phyloP scores from a whole-genome alignment of 2,329 filamentous ascomycete genomes.

The Tolypocladium paradoxum region DNA sequence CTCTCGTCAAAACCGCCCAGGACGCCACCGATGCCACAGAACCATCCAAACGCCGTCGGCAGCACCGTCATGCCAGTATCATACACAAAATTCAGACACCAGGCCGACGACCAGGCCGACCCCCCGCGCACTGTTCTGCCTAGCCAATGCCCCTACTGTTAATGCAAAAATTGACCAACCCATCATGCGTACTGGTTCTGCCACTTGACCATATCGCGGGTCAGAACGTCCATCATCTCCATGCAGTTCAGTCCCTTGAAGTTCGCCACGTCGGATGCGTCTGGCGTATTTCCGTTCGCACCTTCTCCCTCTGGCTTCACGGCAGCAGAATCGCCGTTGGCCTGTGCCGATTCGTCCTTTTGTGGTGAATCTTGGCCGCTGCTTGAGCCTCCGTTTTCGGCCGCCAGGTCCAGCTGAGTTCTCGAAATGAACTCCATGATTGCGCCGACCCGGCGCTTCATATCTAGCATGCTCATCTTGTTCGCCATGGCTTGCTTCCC shows the following conservation, averaged over 20 bases:
- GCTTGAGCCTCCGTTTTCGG: conserved; percentile 33
- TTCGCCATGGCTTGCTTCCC: conserved; percentile 42
- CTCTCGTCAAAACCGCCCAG: not conserved
- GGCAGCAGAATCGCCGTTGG: conserved; percentile 22
- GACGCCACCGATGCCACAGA: conserved; percentile 3
- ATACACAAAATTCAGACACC: conserved; percentile 5
- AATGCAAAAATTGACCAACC: not conserved
- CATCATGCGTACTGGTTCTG: conserved; percentile 55
- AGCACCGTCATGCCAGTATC: conserved; percentile 1
- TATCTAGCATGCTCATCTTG: conserved; percentile 76
- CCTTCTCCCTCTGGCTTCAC: conserved; percentile 9
- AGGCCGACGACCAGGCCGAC: not conserved
- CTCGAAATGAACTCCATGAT: conserved; percentile 86
- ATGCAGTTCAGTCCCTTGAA: conserved; percentile 70
- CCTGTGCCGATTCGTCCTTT: conserved; percentile 23
- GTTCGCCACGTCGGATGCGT: conserved; percentile 27
- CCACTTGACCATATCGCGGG: conserved; percentile 73
- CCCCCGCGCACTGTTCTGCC: not conserved
- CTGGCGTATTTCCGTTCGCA: conserved; percentile 13
- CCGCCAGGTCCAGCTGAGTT: conserved; percentile 78
- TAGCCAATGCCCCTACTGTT: not conserved
- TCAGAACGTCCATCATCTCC: conserved; percentile 86
- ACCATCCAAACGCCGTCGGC: conserved; percentile 5
- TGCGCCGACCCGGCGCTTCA: conserved; percentile 71
- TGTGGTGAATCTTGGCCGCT: conserved; percentile 25